Conservation (phyloP, 2,329 filamentous ascomycete species). For the Drechslera avenae region DNA sequence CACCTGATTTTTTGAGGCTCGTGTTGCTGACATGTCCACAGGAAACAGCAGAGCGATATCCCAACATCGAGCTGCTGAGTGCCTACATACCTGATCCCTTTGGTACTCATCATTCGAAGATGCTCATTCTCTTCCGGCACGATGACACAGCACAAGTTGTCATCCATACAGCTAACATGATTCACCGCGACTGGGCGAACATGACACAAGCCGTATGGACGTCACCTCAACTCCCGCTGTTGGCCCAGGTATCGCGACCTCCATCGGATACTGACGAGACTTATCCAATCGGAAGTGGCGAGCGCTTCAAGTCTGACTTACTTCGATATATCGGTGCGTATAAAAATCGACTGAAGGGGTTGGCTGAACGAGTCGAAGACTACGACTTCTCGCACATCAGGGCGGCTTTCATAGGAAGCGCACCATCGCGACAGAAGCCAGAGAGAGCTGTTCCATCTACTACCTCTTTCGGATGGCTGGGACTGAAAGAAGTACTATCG, state of each 20-base stretch:
- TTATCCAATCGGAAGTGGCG: constrained; percentile 62
- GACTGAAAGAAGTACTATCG: constrained; percentile 64
- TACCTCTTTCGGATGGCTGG: constrained; percentile 78
- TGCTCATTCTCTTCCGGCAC: constrained; percentile 79
- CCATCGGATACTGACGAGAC: not conserved
- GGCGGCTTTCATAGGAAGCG: constrained; percentile 77
- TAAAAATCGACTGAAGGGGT: constrained; percentile 59
- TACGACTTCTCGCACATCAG: constrained; percentile 74
- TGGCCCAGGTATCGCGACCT: constrained; percentile 7
- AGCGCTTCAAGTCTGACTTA: constrained; percentile 76
- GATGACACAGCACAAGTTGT: constrained; percentile 78
- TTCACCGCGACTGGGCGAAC: constrained; percentile 83
- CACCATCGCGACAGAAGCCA: constrained; percentile 69
- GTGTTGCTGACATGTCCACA: constrained; percentile 42
- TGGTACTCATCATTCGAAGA: constrained; percentile 85
- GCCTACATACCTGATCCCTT: constrained; percentile 84
- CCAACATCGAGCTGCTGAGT: constrained; percentile 71
- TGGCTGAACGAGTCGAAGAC: constrained; percentile 62
- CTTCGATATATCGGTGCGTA: constrained; percentile 75
- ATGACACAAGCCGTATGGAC: constrained; percentile 85
- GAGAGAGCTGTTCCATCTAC: constrained; percentile 49
- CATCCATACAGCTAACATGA: constrained; percentile 92
- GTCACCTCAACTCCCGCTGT: constrained; percentile 70
- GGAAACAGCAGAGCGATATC: constrained; percentile 65
- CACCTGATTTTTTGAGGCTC: not conserved